Percentiles rank a stretch among this genome's conserved stretches.
These are phyloP conservation scores for Solanum arcanum DNA, from an alignment of 257 asterid species.

Conservation along the genomic window DNA sequence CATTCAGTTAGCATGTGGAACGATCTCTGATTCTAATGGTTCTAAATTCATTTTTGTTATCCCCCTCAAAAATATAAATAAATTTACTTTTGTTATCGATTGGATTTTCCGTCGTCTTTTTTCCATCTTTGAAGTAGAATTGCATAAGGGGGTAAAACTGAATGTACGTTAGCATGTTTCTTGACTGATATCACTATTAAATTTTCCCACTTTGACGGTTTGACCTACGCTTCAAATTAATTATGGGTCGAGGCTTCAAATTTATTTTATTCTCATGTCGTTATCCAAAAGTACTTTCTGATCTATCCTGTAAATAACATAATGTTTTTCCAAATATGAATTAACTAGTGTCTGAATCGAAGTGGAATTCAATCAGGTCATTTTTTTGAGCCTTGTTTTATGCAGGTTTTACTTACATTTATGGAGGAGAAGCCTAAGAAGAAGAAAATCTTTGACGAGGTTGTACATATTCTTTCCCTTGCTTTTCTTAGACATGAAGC, in stretches of 20 bases:
- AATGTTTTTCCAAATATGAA: background rate
- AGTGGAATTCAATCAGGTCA: background rate
- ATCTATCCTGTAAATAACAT: background rate
- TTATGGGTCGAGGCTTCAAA: background rate
- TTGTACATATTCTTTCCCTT: conserved; percentile 1
- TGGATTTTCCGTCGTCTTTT: background rate
- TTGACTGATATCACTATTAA: background rate
- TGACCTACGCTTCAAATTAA: background rate
- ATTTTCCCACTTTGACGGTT: background rate
- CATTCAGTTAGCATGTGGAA: background rate
- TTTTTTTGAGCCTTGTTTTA: background rate
- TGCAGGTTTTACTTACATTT: conserved; percentile 47
- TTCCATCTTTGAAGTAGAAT: background rate
- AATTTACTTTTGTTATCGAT: background rate
- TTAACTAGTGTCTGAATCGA: background rate
- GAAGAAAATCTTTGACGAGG: conserved; percentile 42
- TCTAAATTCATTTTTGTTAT: background rate
- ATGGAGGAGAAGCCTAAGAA: conserved; percentile 52
- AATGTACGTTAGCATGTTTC: background rate
- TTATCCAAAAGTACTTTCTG: background rate
- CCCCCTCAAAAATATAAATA: background rate
- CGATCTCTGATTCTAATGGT: background rate
- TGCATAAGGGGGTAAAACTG: background rate
- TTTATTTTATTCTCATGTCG: background rate
- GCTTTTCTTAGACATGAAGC: background rate